Evolutionary conservation across 345 rosid genomes (phyloP).

Genomic region (Eucalyptus camaldulensis): DNA sequence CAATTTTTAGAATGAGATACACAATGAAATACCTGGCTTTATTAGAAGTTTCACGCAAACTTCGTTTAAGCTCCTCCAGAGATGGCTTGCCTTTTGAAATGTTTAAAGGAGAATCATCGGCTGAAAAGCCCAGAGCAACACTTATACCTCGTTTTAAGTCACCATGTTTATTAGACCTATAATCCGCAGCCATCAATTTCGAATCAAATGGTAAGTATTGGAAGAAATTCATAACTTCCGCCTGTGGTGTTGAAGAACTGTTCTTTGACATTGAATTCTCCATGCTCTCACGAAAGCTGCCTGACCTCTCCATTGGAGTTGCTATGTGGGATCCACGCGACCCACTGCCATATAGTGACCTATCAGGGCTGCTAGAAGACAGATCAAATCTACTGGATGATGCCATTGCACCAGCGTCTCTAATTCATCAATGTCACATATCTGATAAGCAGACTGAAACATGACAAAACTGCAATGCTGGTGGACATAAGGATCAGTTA

Average conservation of each 20-base stretch:
- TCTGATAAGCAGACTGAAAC: slow-evolving; percentile 45
- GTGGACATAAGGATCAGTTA: slow-evolving; percentile 41
- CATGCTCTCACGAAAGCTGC: slow-evolving; percentile 74
- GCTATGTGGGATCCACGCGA: slow-evolving; percentile 73
- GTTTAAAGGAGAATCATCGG: slow-evolving; percentile 61
- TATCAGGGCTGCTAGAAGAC: slow-evolving; percentile 82
- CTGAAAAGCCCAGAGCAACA: slow-evolving; percentile 65
- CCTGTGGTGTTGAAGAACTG: slow-evolving; percentile 45
- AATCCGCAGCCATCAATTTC: slow-evolving; percentile 61
- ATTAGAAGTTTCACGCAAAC: slow-evolving; percentile 49
- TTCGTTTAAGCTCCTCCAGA: slow-evolving; percentile 78
- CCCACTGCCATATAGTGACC: slow-evolving; percentile 53
- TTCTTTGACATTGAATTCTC: slow-evolving; percentile 64
- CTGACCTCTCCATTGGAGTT: slow-evolving; percentile 71
- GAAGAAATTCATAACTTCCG: slow-evolving; percentile 62
- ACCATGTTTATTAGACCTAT: slow-evolving; percentile 64
- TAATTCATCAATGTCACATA: slow-evolving; percentile 32
- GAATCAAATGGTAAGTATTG: slow-evolving; percentile 69
- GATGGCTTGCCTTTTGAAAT: slow-evolving; percentile 51
- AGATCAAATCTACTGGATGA: slow-evolving; percentile 79
- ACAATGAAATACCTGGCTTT: slow-evolving; percentile 76
- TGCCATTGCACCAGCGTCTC: slow-evolving; percentile 55
- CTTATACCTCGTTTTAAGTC: slow-evolving; percentile 58
- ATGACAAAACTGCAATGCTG: slow-evolving; percentile 42
- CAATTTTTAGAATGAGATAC: neutral